A percentile compares a stretch with the other conserved stretches of the same genome.
Evolutionary conservation across 345 rosid species (phyloP).

Genomic region (Erodium maritimum): DNA sequence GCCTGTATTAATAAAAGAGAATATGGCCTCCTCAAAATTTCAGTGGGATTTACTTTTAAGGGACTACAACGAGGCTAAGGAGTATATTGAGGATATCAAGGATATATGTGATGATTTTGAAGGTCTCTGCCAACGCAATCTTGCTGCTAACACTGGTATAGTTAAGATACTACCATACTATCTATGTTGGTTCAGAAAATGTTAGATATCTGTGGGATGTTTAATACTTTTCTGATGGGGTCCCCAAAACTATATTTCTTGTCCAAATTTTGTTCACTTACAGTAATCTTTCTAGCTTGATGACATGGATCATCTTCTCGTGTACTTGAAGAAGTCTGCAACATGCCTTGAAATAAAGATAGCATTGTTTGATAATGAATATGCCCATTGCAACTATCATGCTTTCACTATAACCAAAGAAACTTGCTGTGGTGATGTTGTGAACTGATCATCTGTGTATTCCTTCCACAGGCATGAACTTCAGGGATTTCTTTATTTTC

Average conservation of each 20-base stretch:
- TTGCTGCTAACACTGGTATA: constrained; percentile 88
- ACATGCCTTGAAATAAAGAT: too few relatives aligned
- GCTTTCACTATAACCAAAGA: background rate
- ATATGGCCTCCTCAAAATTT: background rate
- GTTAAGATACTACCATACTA: background rate
- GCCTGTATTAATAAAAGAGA: too few relatives aligned
- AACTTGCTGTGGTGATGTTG: background rate
- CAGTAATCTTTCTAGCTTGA: too few relatives aligned
- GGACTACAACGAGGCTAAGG: constrained; percentile 73
- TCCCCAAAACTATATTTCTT: too few relatives aligned
- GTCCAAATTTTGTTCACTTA: too few relatives aligned
- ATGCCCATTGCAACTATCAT: background rate
- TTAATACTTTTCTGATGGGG: too few relatives aligned
- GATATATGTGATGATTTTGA: constrained; percentile 87
- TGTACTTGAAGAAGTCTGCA: too few relatives aligned
- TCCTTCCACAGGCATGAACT: constrained; percentile 68
- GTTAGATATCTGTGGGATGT: too few relatives aligned
- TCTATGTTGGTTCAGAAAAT: too few relatives aligned
- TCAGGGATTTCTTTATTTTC: constrained; percentile 55
- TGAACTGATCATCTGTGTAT: background rate
- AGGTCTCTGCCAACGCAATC: constrained; percentile 83
- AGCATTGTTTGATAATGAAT: too few relatives aligned
- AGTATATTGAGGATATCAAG: constrained; percentile 77
- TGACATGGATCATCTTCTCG: too few relatives aligned
- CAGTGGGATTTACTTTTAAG: constrained; percentile 77